Evolutionary conservation across 2,329 filamentous ascomycete species (phyloP).

Genomic region (Lachnellula subtilissima): DNA sequence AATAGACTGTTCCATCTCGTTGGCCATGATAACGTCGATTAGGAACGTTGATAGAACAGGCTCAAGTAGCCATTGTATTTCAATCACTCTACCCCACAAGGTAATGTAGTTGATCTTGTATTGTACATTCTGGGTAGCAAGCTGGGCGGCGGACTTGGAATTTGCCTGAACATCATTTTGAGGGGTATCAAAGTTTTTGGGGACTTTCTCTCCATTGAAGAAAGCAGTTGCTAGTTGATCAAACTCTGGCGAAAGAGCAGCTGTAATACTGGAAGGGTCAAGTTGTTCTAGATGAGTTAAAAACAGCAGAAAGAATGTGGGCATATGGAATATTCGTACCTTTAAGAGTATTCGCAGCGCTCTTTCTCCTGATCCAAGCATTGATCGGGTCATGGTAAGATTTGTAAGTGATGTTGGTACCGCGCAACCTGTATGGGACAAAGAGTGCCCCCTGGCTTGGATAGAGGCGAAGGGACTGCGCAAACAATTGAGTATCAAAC

Average conservation of each 20-base stretch:
- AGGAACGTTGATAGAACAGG: constrained; percentile 12
- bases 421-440: constrained; percentile 8
- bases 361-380: constrained; percentile 1
- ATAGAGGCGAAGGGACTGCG: constrained; percentile 4
- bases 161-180: not conserved
- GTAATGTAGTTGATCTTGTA: not conserved
- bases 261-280: not conserved
- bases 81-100: constrained; percentile 5
- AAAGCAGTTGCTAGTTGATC: constrained; percentile 7
- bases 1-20: constrained; percentile 10
- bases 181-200: constrained; percentile 2
- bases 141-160: not conserved
- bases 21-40: constrained; percentile 14
- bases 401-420: not conserved
- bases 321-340: not conserved
- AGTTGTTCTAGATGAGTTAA: constrained; percentile 2
- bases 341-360: not conserved
- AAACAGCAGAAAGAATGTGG: not conserved
- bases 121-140: not conserved
- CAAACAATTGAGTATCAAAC: constrained; percentile 11
- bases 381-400: not conserved
- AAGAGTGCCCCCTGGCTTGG: not conserved
- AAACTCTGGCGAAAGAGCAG: constrained; percentile 4
- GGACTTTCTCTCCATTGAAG: constrained; percentile 7
- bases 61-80: not conserved